Conservation (phyloP, 805 yeast species). For the Candida fluviatilis region DNA sequence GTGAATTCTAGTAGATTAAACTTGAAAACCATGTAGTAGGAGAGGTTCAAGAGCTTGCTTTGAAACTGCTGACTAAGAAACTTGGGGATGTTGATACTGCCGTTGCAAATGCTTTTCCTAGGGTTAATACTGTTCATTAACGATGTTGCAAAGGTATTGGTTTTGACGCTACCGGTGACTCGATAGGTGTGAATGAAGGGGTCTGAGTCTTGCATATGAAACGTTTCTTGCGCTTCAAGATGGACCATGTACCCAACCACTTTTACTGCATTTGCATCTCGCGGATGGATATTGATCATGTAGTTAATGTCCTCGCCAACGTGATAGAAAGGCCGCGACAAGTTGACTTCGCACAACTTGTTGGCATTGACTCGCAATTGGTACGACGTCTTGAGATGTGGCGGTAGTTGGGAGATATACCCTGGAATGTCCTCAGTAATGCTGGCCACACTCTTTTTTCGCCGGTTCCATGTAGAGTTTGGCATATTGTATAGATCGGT, state of each 20-base stretch:
- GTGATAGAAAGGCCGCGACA: constrained; percentile 33
- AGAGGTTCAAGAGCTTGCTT: constrained; percentile 30
- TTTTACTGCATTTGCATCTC: constrained; percentile 10
- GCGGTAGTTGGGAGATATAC: constrained; percentile 22
- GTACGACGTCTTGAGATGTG: constrained; percentile 30
- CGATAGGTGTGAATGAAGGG: constrained; percentile 23
- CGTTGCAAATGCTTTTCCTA: constrained; percentile 15
- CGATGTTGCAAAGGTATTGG: constrained; percentile 30
- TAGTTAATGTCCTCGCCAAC: constrained; percentile 37
- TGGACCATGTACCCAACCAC: constrained; percentile 31
- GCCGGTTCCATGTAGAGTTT: constrained; percentile 26
- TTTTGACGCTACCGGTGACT: constrained; percentile 30
- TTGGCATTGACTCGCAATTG: constrained; percentile 31
- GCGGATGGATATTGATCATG: constrained; percentile 23
- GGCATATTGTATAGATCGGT: constrained; percentile 32
- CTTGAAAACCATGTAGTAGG: constrained; percentile 32
- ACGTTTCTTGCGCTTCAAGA: constrained; percentile 38
- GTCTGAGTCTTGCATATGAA: constrained; percentile 18
- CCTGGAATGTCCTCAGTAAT: constrained; percentile 12
- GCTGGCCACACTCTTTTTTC: constrained; percentile 25
- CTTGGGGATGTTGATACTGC: constrained; percentile 28
- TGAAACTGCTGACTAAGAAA: constrained; percentile 33
- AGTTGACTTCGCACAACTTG: constrained; percentile 26
- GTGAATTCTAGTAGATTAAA: constrained; percentile 30
- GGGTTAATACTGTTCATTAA: constrained; percentile 9